phyloP scores from a whole-genome alignment of 192 early-diverging fungal species.

The Bifiguratus adelaidae region DNA sequence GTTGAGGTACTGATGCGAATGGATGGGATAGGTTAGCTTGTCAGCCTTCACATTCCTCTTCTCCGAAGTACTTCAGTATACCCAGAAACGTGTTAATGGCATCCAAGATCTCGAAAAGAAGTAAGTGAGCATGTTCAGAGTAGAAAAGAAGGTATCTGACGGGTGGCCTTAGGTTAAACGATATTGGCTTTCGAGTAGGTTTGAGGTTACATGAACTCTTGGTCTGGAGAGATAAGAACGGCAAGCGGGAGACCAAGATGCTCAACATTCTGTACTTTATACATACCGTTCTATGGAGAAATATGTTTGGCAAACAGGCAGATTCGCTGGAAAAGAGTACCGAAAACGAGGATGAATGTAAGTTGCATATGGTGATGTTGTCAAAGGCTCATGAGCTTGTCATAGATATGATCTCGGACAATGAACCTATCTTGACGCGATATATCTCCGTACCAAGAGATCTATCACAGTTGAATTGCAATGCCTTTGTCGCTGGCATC shows the following conservation, averaged over 20 bases:
- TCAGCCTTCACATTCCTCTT: slow-evolving; percentile 85
- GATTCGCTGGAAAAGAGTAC: slow-evolving; percentile 95
- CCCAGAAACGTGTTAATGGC: slow-evolving; percentile 90
- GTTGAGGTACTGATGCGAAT: neutral
- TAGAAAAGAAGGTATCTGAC: too few relatives aligned
- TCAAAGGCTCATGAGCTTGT: slow-evolving; percentile 3
- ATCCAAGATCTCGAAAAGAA: slow-evolving; percentile 94
- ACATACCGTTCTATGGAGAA: slow-evolving; percentile 89
- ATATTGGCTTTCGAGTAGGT: slow-evolving; percentile 92
- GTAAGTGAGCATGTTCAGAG: slow-evolving; percentile 31
- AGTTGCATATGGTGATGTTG: neutral
- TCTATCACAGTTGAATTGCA: slow-evolving; percentile 82
- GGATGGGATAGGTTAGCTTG: slow-evolving; percentile 46
- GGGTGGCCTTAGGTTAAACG: slow-evolving; percentile 56
- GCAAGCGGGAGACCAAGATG: slow-evolving; percentile 82
- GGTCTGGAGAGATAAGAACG: slow-evolving; percentile 80
- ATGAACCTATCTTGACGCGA: slow-evolving; percentile 81
- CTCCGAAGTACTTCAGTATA: slow-evolving; percentile 91
- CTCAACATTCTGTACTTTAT: slow-evolving; percentile 89
- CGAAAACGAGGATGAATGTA: slow-evolving; percentile 96
- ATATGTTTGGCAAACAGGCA: slow-evolving; percentile 90
- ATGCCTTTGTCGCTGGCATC: slow-evolving; percentile 92
- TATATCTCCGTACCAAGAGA: slow-evolving; percentile 95
- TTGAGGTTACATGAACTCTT: slow-evolving; percentile 80
- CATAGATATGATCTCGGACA: slow-evolving; percentile 98